Evolutionary conservation across 352 stramenopile genomes (phyloP).

Genomic region (Lagenidium giganteum): DNA sequence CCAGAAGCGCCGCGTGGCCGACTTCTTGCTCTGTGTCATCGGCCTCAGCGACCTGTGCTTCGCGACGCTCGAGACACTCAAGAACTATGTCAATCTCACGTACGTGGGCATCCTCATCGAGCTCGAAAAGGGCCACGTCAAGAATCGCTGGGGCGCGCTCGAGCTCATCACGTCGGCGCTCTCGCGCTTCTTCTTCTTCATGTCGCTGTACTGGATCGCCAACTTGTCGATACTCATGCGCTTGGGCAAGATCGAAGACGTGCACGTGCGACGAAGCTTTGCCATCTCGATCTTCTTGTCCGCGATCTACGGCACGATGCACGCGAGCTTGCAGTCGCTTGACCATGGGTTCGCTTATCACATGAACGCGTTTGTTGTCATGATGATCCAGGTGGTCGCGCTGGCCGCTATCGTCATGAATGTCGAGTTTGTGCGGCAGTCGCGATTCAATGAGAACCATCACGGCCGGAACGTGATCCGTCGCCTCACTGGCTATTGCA

Average conservation of each 20-base stretch:
- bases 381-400: constrained; percentile 37
- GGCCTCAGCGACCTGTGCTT: constrained; percentile 54
- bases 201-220: constrained; percentile 69
- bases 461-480: constrained; percentile 57
- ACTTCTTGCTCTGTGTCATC: constrained; percentile 65
- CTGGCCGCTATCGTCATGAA: constrained; percentile 43
- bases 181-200: constrained; percentile 65
- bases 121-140: constrained; percentile 3
- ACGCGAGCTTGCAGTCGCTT: constrained; percentile 28
- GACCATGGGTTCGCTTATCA: constrained; percentile 25
- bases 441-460: constrained; percentile 40
- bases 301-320: constrained; percentile 47
- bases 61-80: constrained; percentile 36
- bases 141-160: not conserved
- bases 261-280: constrained; percentile 44
- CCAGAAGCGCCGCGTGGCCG: constrained; percentile 58
- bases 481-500: constrained; percentile 47
- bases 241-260: constrained; percentile 42
- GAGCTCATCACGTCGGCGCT: constrained; percentile 32
- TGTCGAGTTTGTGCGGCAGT: constrained; percentile 37
- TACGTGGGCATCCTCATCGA: constrained; percentile 45
- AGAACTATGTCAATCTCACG: constrained; percentile 31
- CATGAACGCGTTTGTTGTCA: constrained; percentile 34
- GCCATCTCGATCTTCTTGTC: constrained; percentile 39
- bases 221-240: constrained; percentile 71